Evolutionary conservation across 306 rosid genomes (phyloP), one percentile per base, ranked within the genome.

Genomic region (Delonix regia): DNA sequence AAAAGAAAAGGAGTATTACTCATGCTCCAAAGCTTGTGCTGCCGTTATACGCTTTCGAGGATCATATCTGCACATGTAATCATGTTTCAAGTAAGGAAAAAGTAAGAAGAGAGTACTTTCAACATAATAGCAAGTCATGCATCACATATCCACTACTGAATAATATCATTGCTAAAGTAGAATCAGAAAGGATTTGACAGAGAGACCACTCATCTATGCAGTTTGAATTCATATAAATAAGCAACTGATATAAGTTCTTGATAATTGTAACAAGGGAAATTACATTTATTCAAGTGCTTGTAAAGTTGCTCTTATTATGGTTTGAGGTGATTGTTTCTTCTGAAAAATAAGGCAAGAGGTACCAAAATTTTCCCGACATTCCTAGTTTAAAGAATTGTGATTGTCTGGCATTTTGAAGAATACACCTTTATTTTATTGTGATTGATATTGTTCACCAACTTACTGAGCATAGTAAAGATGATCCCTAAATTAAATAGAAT

Each of bases 1-100:
- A 19, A 25, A 72, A 65, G 7, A 52, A 77, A 64, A 51, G 28
- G 18, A 73, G 63, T 69, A 90, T 77, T 88, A 94, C 98, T 94
- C 98, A 30, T 94, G 98, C 73, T 94, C 98, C 83, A 94, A 71
- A 57, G 98, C 98, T 82, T 94, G 96, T 64, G 96, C 91, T 24
- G 96, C 94, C 52, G 96, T 91, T 76, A 94, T 78, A 57, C 98
- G 97, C 85, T 88, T 94, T 66, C 89, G 89, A 77, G 98, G 98
- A 91, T 94, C 98, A 86, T 94, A 94, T 80, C 97, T 94, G 90
- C 87, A 85, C 71, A 76, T 30, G 70, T 38, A 83, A 69, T 60
- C 51, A 13, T 28, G 21, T 68, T 60, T 55, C 49, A 79, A 38
- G 71, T 25, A 68, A 71, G 39, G 21, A 65, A 33, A 22, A 41